Base-by-base conservation (phyloP, 176 grass and related monocot genomes). In the Thinopyrum elongatum region DNA sequence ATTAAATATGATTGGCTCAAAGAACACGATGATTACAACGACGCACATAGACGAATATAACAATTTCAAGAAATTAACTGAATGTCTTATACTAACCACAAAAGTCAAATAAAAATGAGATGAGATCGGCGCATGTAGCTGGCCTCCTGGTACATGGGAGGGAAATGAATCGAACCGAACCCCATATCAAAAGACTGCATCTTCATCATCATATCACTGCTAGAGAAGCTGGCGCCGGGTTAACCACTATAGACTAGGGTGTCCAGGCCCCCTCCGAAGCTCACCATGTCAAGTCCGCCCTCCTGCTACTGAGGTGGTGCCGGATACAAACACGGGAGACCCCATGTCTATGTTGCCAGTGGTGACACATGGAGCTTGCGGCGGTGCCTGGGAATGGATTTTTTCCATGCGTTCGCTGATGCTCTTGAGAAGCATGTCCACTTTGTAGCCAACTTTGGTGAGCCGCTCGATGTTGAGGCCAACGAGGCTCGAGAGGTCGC, bases 401-500 rank as follows among this genome's bases (percentile, higher is more conserved):
- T 84, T 38, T 7, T 46, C 30, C 2, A 83, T 33, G 79, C 55
- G 70, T 15, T 72, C 80, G 4, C 31, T 4, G 4, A 80, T 47
- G 5, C 0, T 36, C 16, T 33, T 70, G 19, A 84, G 73, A 26
- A 36, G 46, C n/a, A 19, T 71, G 7, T 78, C 26, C 2, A 86
- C 66, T 16, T 80, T 22, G 1, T 26, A 59, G 0, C 57, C 8
- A 29, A 93, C 71, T n/a, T 15, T 84, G 3, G 26, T 10, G 5
- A 87, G 61, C 11, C 84, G 67, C n/a, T 90, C 86, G 23, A 49
- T 55, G 22, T 28, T 9, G 26, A 76, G 21, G 2, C 35, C 7
- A 1, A 29, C 11, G 15, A 83, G 28, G 33, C 15, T 4, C 0
- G 51, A 34, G 10, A 39, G 8, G 2, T 25, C 3, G 9, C 76